Evolutionary conservation across 768 basidiomycete genomes (phyloP), one percentile per base, ranked within the genome.

Genomic region (Hortiboletus campestris): DNA sequence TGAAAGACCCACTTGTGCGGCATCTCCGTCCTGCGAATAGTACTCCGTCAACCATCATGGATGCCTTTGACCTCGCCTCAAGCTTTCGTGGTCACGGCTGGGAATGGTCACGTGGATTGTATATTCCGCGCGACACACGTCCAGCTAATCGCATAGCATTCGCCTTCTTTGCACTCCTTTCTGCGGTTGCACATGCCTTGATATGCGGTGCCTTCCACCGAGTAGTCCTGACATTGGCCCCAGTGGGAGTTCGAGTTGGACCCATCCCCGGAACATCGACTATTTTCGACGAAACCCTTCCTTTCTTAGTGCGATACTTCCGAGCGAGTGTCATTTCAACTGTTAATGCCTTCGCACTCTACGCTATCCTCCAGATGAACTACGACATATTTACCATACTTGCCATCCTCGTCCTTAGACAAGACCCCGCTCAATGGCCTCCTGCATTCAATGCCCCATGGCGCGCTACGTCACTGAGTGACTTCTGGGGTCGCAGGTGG

Each of bases 371-470:
- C 17, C 51, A 53, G 22, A 46, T 39, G 43, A 4, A 3, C 3
- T 53, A 53, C 29, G 44, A 53, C 16, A 0, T 42, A 6, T 20
- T 8, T 12, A 32, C 43, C 14, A 3, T 46, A 14, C n/a, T 7
- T 9, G 43, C 16, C 36, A 11, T 53, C 6, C 44, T 46, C 19
- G 13, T 45, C 28, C 36, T 53, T 12, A 19, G 51, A 46, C 44
- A 53, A 53, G 51, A 53, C 16, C 51, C 44, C 36, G 44, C 19
- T 34, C 46, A 46, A 20, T 46, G 46, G 46, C 46, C 46, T 3
- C 46, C 46, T 4, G 19, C 8, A 14, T 53, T 53, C 19, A n/a
- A 53, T n/a, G 43, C 51, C 1, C 51, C 51, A 2, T 53, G 51
- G 44, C 44, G 25, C 12, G 35, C 51, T 3, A 53, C 51, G 0